Conservation (phyloP, 345 rosid genomes). For the Triadica sebifera region DNA sequence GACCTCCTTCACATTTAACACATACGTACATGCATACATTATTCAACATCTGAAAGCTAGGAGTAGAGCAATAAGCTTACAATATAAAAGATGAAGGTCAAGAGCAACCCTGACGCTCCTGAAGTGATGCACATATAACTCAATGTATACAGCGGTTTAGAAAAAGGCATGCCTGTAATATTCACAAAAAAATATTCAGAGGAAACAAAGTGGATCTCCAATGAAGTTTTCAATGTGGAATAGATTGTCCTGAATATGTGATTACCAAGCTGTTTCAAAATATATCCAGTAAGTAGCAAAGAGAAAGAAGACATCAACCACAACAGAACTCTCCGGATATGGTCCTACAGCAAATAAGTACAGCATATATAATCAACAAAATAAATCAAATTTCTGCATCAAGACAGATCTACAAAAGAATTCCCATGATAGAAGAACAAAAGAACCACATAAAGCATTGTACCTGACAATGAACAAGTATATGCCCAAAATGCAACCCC, state of each 20-base stretch:
- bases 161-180: conserved; percentile 50
- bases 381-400: not conserved
- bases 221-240: not conserved
- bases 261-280: conserved; percentile 42
- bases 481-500: conserved; percentile 59
- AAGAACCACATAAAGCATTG: conserved; percentile 5
- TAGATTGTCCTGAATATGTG: not conserved
- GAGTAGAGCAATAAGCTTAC: conserved; percentile 30
- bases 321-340: conserved; percentile 34
- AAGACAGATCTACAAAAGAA: not conserved
- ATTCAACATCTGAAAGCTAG: not conserved
- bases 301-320: conserved; percentile 42
- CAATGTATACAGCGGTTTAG: conserved; percentile 52
- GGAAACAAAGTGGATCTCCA: not conserved
- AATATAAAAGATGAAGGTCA: conserved; percentile 42
- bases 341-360: conserved; percentile 35
- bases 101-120: conserved; percentile 53
- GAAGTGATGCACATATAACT: conserved; percentile 55
- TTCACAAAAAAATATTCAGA: not conserved
- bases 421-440: not conserved
- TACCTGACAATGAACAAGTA: conserved; percentile 47
- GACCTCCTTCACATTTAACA: not conserved
- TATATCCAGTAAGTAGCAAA: conserved; percentile 42
- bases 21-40: not conserved
- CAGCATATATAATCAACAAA: not conserved